phyloP scores from a whole-genome alignment of 805 yeast species.

The Huiozyma naganishii region DNA sequence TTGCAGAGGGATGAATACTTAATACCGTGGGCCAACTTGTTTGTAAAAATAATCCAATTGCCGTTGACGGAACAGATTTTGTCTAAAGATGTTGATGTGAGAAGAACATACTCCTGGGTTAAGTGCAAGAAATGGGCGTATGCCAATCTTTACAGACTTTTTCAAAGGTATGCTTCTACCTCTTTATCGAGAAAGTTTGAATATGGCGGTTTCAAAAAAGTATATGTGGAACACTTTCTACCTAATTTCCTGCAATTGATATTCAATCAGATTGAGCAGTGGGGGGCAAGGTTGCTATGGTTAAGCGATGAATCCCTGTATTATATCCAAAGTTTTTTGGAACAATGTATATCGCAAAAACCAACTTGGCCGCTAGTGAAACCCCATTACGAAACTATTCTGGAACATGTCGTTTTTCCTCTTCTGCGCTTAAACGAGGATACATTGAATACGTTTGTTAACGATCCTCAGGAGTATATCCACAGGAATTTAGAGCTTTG shows the following conservation, averaged over 20 bases:
- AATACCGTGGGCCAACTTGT: slow-evolving; percentile 66
- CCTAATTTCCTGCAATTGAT: slow-evolving; percentile 63
- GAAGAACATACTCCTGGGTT: slow-evolving; percentile 54
- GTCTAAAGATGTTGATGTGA: slow-evolving; percentile 41
- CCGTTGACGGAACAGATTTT: slow-evolving; percentile 32
- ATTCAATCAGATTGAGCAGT: slow-evolving; percentile 55
- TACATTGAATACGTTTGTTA: slow-evolving; percentile 64
- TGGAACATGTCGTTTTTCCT: slow-evolving; percentile 68
- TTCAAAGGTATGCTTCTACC: slow-evolving; percentile 56
- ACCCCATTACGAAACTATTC: slow-evolving; percentile 52
- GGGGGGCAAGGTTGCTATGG: slow-evolving; percentile 65
- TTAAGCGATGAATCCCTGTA: slow-evolving; percentile 53
- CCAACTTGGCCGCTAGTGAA: slow-evolving; percentile 57
- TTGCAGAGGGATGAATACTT: slow-evolving; percentile 44
- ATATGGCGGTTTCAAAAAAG: slow-evolving; percentile 48
- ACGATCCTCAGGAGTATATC: slow-evolving; percentile 82
- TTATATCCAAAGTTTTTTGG: slow-evolving; percentile 54
- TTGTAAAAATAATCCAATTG: slow-evolving; percentile 50
- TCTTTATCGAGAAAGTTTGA: slow-evolving; percentile 36
- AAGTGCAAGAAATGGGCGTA: slow-evolving; percentile 85
- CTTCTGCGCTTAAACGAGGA: slow-evolving; percentile 59
- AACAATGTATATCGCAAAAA: slow-evolving; percentile 47
- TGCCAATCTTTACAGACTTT: slow-evolving; percentile 63
- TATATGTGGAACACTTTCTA: slow-evolving; percentile 47
- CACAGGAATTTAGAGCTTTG: slow-evolving; percentile 56